Evolutionary conservation across 2,329 filamentous ascomycete species (phyloP), one percentile per base, ranked within the genome.

Genomic region (Hawksworthiomyces lignivorus): DNA sequence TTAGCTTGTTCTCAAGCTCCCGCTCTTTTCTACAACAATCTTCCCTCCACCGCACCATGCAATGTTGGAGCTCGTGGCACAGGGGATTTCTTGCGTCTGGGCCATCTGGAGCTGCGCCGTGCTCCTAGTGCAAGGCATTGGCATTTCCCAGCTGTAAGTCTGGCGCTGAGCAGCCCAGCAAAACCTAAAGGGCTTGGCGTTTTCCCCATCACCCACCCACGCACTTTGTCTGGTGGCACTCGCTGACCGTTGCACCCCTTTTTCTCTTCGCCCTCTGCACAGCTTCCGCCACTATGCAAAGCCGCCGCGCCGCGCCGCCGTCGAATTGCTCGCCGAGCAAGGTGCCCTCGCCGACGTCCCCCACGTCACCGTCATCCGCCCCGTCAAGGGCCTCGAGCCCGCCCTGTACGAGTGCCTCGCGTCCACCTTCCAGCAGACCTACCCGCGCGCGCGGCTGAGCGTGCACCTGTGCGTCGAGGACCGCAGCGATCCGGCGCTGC

Each of bases 371-470:
- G 75, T 95, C 47, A 88, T 98, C 52, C 84, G 92, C 3, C 94
- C 92, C 0, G 82, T 95, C 50, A 97, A 96, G 64, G 92, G 89
- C 47, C 72, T 94, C 43, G 92, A 97, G 60, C 85, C 88, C 4
- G 77, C 80, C 50, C 78, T 97, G 19, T 95, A 94, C 70, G 87
- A 95, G 56, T 97, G 92, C 56, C 81, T 98, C 30, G 84, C 85
- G 22, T 84, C 89, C 5, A 87, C 84, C 2, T 89, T 96, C 59
- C 77, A 69, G 35, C 89, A 95, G 61, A 72, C 78, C 41, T 97
- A 97, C 57, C 87, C 90, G 1, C 62, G 59, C 27, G 71, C 84
- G 54, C 88, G 82, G 56, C 62, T 95, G 43, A 86, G 84, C 18
- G 76, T 95, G 46, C 78, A 80, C 54, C 80, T 98, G 49, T 98